phyloP scores from a whole-genome alignment of 306 rosid genomes.

The Quercus engelmannii region DNA sequence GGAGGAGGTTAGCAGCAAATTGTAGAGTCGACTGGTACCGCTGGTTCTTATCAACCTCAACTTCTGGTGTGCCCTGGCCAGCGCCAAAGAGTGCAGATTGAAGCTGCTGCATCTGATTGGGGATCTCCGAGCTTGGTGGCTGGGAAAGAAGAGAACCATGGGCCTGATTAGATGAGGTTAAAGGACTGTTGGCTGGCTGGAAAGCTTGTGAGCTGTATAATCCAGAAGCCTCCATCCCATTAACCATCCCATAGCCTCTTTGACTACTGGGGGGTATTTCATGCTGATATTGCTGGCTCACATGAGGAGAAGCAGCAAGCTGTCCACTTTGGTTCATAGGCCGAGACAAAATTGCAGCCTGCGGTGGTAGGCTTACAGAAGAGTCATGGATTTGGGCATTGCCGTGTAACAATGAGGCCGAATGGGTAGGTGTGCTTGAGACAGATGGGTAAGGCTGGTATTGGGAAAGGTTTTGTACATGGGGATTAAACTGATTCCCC shows the following conservation, averaged over 20 bases:
- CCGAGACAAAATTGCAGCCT: slow-evolving; percentile 54
- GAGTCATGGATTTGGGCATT: slow-evolving; percentile 59
- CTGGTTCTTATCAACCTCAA: slow-evolving; percentile 88
- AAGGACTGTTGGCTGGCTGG: slow-evolving; percentile 50
- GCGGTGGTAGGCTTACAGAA: slow-evolving; percentile 45
- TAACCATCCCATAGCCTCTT: slow-evolving; percentile 50
- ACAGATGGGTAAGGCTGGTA: slow-evolving; percentile 71
- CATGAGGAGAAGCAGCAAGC: slow-evolving; percentile 38
- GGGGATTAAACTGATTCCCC: slow-evolving; percentile 53
- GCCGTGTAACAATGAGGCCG: slow-evolving; percentile 48
- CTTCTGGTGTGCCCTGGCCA: slow-evolving; percentile 66
- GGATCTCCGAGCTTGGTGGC: slow-evolving; percentile 57
- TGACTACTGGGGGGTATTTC: slow-evolving; percentile 49
- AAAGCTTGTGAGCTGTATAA: slow-evolving; percentile 54
- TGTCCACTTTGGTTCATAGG: slow-evolving; percentile 63
- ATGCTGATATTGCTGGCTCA: slow-evolving; percentile 54
- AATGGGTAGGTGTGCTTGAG: slow-evolving; percentile 46
- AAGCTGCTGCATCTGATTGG: slow-evolving; percentile 62
- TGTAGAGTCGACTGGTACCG: slow-evolving; percentile 81
- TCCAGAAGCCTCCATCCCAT: slow-evolving; percentile 60
- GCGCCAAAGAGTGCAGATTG: slow-evolving; percentile 55
- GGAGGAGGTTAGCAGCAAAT: slow-evolving; percentile 94
- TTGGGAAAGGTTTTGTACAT: slow-evolving; percentile 40
- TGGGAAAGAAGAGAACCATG: slow-evolving; percentile 51
- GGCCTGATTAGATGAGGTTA: slow-evolving; percentile 48